Evolutionary conservation across 2,329 filamentous ascomycete genomes (phyloP).

Genomic region (Aspergillus sp.): DNA sequence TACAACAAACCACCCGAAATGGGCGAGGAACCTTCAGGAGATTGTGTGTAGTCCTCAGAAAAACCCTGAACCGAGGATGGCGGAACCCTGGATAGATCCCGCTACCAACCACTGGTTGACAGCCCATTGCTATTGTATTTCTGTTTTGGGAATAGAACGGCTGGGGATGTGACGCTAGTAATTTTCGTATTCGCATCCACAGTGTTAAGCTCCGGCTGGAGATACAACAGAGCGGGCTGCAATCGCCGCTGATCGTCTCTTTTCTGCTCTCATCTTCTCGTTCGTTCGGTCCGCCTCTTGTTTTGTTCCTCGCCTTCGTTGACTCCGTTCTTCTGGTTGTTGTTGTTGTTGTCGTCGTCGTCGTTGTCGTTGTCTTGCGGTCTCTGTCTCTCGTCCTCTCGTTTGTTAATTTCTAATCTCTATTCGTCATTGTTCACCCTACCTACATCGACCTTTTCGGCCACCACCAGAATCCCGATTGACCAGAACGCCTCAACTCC

Average conservation of each 20-base stretch:
- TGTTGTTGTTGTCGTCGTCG: not conserved
- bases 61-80: not conserved
- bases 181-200: constrained; percentile 12
- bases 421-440: not conserved
- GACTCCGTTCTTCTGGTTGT: constrained; percentile 1
- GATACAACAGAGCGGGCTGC: too few species aligned
- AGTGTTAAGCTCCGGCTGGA: constrained; percentile 6
- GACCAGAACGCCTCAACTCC: not conserved
- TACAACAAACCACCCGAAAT: too few species aligned
- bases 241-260: constrained; percentile 1
- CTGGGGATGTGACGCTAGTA: constrained; percentile 4
- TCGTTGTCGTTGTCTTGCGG: not conserved
- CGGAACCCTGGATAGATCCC: not conserved
- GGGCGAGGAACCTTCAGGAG: too few species aligned
- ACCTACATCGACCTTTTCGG: not conserved
- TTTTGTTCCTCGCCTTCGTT: not conserved
- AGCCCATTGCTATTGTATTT: too few species aligned
- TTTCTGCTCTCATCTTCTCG: not conserved
- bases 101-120: not conserved
- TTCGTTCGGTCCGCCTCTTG: not conserved
- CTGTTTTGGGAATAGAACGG: not conserved
- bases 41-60: not conserved
- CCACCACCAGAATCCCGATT: constrained; percentile 14
- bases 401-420: not conserved
- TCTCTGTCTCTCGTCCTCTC: not conserved